Evolutionary conservation across 2,329 filamentous ascomycete species (phyloP).

Genomic region (Aspergillus tubingensis): DNA sequence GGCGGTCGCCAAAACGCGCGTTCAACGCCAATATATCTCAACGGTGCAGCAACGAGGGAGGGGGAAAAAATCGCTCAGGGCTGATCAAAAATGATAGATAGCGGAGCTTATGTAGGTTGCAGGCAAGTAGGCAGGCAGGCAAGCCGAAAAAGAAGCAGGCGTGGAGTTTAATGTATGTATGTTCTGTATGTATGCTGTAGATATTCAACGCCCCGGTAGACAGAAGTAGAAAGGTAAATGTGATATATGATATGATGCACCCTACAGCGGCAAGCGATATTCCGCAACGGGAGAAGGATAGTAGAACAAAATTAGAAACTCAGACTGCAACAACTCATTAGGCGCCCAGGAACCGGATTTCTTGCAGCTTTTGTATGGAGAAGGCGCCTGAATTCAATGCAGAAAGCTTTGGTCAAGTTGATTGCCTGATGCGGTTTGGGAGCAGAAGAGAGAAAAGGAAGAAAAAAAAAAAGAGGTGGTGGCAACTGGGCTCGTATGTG

Average conservation of each 20-base stretch:
- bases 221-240: neutral
- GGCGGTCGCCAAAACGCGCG: constrained; percentile 9
- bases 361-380: constrained; percentile 6
- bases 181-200: neutral
- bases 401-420: constrained; percentile 7
- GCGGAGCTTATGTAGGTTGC: constrained; percentile 5
- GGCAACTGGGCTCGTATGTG: constrained; percentile 3
- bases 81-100: constrained; percentile 5
- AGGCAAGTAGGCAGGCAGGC: neutral
- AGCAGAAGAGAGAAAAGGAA: too few species aligned
- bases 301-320: neutral
- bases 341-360: neutral
- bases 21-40: constrained; percentile 11
- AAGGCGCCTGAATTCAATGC: neutral
- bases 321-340: neutral
- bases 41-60: constrained; percentile 4
- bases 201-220: neutral
- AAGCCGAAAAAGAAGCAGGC: neutral
- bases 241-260: neutral
- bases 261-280: neutral
- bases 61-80: constrained; percentile 11
- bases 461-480: neutral
- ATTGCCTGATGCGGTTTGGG: constrained; percentile 8
- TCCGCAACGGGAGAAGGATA: neutral
- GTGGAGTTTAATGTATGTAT: neutral